Percentiles rank a stretch among this genome's conserved stretches.
phyloP scores from a whole-genome alignment of 345 rosid species.

The Clausena lansium region DNA sequence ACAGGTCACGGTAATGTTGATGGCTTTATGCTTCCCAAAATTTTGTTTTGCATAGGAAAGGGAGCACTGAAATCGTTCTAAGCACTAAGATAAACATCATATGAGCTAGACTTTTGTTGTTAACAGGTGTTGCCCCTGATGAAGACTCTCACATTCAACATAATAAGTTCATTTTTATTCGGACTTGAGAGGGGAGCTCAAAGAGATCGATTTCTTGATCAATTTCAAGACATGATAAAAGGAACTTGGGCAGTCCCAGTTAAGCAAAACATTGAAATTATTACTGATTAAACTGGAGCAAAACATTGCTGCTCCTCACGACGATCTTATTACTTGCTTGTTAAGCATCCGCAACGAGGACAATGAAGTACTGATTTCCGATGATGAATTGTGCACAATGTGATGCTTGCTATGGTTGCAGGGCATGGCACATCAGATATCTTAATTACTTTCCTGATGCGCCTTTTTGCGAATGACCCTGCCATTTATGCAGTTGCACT shows the following conservation, averaged over 20 bases:
- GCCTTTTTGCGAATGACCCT: conserved; percentile 43
- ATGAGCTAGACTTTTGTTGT: background rate
- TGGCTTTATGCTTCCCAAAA: background rate
- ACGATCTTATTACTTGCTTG: conserved; percentile 50
- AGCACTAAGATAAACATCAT: background rate
- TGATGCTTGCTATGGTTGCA: conserved; percentile 52
- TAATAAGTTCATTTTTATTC: conserved; percentile 43
- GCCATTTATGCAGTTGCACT: conserved; percentile 39
- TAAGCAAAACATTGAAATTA: no score
- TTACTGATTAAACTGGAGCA: conserved; percentile 28
- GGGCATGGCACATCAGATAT: conserved; percentile 55
- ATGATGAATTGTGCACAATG: conserved; percentile 50
- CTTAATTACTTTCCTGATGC: conserved; percentile 46
- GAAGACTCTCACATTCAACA: conserved; percentile 53
- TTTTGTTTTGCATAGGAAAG: background rate
- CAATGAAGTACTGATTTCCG: conserved; percentile 25
- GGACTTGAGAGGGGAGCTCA: conserved; percentile 38
- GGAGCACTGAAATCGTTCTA: background rate
- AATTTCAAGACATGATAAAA: conserved; percentile 36
- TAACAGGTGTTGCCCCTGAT: conserved; percentile 47
- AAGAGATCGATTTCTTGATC: conserved; percentile 29
- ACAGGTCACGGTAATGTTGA: conserved; percentile 29
- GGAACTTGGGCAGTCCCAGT: conserved; percentile 53
- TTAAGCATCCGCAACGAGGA: conserved; percentile 25
- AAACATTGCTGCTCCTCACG: conserved; percentile 23